phyloP scores from a whole-genome alignment of 2,329 filamentous ascomycete species.

The Trichoderma sp. region DNA sequence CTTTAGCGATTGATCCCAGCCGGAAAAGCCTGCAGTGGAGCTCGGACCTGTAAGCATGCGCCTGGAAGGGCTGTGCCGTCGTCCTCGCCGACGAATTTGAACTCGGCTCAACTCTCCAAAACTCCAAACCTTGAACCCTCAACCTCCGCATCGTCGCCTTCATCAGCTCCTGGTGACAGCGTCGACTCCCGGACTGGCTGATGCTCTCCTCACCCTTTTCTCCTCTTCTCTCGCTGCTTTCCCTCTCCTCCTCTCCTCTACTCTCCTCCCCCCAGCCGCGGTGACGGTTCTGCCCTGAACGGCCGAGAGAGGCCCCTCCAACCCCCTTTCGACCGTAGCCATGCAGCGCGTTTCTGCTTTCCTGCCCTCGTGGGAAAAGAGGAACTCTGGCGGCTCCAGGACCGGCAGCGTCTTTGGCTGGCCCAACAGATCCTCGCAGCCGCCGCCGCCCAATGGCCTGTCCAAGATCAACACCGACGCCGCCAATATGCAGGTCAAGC shows the following conservation, averaged over 20 bases:
- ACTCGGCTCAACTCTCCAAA: background rate
- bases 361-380: conserved; percentile 46
- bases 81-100: background rate
- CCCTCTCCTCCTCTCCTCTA: background rate
- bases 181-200: background rate
- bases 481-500: conserved; percentile 31
- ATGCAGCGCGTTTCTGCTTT: conserved; percentile 46
- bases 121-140: background rate
- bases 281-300: conserved; percentile 29
- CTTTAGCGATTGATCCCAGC: no score
- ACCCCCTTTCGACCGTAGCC: conserved; percentile 22
- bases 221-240: background rate
- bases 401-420: conserved; percentile 41
- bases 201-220: background rate
- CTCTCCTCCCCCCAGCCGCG: conserved; percentile 22
- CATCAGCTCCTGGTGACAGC: background rate
- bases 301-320: conserved; percentile 31
- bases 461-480: conserved; percentile 36
- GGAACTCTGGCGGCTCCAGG: conserved; percentile 34
- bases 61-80: background rate
- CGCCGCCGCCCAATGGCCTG: conserved; percentile 21
- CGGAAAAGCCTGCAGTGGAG: background rate
- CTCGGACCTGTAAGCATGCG: background rate
- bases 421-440: conserved; percentile 40
- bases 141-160: conserved; percentile 7